A percentile compares a stretch with the other conserved stretches of the same genome.
Conservation (phyloP, 75 land plant species). For the Ceratopteris richardii region DNA sequence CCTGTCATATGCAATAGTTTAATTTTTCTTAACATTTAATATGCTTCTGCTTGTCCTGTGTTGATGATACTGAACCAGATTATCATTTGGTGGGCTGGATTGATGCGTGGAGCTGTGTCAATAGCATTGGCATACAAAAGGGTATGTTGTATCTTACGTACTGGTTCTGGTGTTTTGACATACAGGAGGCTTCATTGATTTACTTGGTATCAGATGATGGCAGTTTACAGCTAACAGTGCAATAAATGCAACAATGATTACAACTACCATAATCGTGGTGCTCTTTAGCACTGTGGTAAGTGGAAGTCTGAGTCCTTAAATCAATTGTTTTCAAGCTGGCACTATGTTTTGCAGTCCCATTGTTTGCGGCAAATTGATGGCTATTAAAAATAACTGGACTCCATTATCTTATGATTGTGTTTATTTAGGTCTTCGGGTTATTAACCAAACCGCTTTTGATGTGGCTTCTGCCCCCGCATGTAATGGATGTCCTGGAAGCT, state of each 20-base stretch:
- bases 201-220: constrained; percentile 5
- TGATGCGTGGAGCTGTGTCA: constrained; percentile 92
- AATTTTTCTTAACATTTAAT: no score
- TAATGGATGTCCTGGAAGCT: constrained; percentile 11
- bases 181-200: no score
- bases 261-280: constrained; percentile 79
- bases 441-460: constrained; percentile 25
- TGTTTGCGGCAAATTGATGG: no score
- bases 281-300: constrained; percentile 91
- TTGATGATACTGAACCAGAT: no score
- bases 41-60: no score
- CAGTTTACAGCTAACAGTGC: constrained; percentile 68
- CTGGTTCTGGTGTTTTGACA: no score
- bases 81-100: constrained; percentile 91
- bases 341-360: no score
- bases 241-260: constrained; percentile 75
- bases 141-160: constrained; percentile 31
- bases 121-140: constrained; percentile 89
- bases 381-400: no score
- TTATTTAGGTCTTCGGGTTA: constrained; percentile 24
- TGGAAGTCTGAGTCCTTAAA: no score
- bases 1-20: no score
- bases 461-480: constrained; percentile 10
- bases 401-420: neutral
- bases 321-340: no score